Conservation (phyloP, 1,284 basidiomycete species). For the Ceratobasidium theobromae region DNA sequence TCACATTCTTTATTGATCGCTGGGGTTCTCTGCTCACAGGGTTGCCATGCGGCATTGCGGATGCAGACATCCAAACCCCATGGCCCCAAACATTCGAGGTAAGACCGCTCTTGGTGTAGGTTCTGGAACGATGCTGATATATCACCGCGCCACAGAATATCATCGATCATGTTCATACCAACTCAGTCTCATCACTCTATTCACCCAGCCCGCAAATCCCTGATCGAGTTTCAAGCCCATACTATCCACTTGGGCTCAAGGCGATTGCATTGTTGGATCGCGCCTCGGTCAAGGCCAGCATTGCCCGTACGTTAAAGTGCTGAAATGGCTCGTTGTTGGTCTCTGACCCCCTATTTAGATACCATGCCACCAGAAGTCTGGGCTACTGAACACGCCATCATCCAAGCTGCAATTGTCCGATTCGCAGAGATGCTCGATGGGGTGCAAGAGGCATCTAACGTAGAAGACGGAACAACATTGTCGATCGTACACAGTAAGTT, state of each 20-base stretch:
- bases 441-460: not conserved
- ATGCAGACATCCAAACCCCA: slow-evolving; percentile 14
- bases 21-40: slow-evolving; percentile 24
- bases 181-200: slow-evolving; percentile 19
- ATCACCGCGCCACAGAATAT: slow-evolving; percentile 14
- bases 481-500: slow-evolving; percentile 19
- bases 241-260: slow-evolving; percentile 10
- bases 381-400: slow-evolving; percentile 10
- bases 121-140: too few species aligned
- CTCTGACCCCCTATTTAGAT: not conserved
- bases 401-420: not conserved
- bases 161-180: slow-evolving; percentile 4
- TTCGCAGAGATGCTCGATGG: not conserved
- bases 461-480: slow-evolving; percentile 4
- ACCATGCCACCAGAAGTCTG: slow-evolving; percentile 11
- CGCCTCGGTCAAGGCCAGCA: slow-evolving; percentile 20
- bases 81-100: slow-evolving; percentile 24
- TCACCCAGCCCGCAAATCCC: not conserved
- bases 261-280: slow-evolving; percentile 15
- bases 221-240: slow-evolving; percentile 9
- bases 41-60: slow-evolving; percentile 17
- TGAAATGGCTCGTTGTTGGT: too few species aligned
- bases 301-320: slow-evolving; percentile 7
- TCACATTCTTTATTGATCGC: slow-evolving; percentile 20
- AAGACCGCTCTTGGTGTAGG: not conserved